Evolutionary conservation across 352 stramenopile genomes (phyloP).

Genomic region (Globisporangium solare): DNA sequence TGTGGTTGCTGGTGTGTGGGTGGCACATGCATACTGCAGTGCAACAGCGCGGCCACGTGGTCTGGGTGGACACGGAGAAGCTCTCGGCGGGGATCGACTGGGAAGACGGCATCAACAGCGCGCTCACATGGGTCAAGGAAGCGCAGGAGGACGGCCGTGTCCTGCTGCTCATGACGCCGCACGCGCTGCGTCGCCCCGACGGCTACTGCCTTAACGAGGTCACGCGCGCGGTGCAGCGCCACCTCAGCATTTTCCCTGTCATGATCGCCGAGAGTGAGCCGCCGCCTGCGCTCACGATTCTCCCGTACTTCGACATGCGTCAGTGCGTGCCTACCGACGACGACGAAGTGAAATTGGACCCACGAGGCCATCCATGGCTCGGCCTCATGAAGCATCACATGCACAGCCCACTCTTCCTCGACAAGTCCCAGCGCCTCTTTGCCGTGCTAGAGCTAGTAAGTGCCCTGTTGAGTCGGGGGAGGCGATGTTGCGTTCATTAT

Average conservation of each 20-base stretch:
- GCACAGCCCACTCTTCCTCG: conserved; percentile 30
- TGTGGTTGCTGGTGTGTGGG: neutral
- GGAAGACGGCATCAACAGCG: conserved; percentile 67
- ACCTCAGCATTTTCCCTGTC: conserved; percentile 67
- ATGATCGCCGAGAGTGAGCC: conserved; percentile 63
- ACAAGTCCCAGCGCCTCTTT: conserved; percentile 52
- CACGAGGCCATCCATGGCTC: conserved; percentile 34
- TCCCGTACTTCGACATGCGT: conserved; percentile 72
- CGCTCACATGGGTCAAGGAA: conserved; percentile 63
- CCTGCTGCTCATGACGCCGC: conserved; percentile 74
- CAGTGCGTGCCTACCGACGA: conserved; percentile 48
- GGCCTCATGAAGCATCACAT: conserved; percentile 32
- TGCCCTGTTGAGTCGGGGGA: neutral
- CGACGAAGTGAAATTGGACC: conserved; percentile 22
- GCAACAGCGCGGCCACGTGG: conserved; percentile 48
- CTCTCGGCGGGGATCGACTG: conserved; percentile 68
- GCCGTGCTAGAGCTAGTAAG: conserved; percentile 58
- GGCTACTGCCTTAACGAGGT: conserved; percentile 83
- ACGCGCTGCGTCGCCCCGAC: conserved; percentile 63
- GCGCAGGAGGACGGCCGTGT: conserved; percentile 65
- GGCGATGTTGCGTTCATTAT: conserved; percentile 1
- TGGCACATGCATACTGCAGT: conserved; percentile 23
- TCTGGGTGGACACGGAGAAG: conserved; percentile 73
- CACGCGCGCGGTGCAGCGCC: conserved; percentile 47
- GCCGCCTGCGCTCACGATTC: conserved; percentile 58